Conservation (phyloP, 2,329 filamentous ascomycete genomes). For the Ceratocystis variospora region DNA sequence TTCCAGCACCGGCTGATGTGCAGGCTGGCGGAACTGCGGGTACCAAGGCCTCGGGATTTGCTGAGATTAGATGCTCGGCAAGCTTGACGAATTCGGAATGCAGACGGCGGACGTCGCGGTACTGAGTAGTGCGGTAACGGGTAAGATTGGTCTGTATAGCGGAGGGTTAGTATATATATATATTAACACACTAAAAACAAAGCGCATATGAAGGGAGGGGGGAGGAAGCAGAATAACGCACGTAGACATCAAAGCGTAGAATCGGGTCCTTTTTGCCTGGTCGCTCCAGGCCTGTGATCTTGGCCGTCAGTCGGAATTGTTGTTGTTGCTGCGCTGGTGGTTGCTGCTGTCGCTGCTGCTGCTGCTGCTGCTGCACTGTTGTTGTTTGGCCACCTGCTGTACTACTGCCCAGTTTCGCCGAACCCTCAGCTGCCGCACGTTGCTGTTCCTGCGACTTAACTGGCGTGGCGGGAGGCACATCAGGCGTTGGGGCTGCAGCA, state of each 20-base stretch:
- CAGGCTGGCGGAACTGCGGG: conserved; percentile 90
- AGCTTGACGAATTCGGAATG: conserved; percentile 95
- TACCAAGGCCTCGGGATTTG: conserved; percentile 91
- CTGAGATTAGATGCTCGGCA: conserved; percentile 88
- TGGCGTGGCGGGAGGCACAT: conserved; percentile 20
- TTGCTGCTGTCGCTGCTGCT: background rate
- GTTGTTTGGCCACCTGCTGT: background rate
- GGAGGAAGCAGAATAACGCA: conserved; percentile 31
- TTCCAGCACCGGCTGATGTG: conserved; percentile 86
- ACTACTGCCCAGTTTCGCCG: background rate
- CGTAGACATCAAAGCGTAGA: conserved; percentile 88
- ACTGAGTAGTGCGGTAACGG: conserved; percentile 93
- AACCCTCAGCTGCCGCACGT: conserved; percentile 19
- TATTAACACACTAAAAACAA: background rate
- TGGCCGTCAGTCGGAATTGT: conserved; percentile 78
- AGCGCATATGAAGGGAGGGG: background rate
- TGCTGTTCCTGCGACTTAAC: conserved; percentile 23
- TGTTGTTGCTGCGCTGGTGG: conserved; percentile 31
- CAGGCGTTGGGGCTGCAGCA: background rate
- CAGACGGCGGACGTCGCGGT: conserved; percentile 87
- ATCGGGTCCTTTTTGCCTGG: conserved; percentile 94
- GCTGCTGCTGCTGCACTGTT: conserved; percentile 5
- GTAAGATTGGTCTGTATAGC: conserved; percentile 78
- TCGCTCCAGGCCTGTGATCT: conserved; percentile 84
- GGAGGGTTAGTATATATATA: background rate